Base-by-base conservation (phyloP, 2,329 filamentous ascomycete genomes). In the Cytospora chrysosperma region DNA sequence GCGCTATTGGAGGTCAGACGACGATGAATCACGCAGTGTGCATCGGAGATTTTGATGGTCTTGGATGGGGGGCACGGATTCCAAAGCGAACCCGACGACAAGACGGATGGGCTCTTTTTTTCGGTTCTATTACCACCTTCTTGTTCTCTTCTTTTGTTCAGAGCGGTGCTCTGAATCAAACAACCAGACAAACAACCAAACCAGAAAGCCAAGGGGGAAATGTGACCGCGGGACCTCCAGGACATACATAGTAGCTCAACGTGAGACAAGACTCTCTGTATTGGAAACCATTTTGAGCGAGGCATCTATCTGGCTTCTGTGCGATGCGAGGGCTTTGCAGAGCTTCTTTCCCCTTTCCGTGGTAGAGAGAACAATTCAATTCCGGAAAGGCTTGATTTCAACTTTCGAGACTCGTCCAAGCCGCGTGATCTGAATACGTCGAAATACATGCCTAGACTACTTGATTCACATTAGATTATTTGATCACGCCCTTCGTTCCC, bases 11-110 rank as follows among this genome's bases (percentile, higher is more conserved):
- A 10, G 15, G 15, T 32, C 65, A 68, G 71, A 9, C 53, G 67
- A 59, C 73, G 70, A n/a, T n/a, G 13, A 61, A 51, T 40, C 54
- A 40, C 47, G 43, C 43, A 27, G 24, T 56, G 53, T 62, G 27
- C 55, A 12, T 34, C 21, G 49, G 32, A 47, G 12, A 47, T 21
- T n/a, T 24, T 37, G 59, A 40, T 50, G 30, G 5, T 47, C 32
- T 51, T 47, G 27, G 27, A 28, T n/a, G 27, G 24, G 57, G 34
- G 8, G n/a, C n/a, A 21, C 27, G 21, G 27, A n/a, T n/a, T 47
- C 40, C 40, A 28, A 19, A 26, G 3, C 4, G 15, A 27, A 40
- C 10, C 21, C 21, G 10, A 52, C 28, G n/a, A n/a, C n/a, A 43
- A 32, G 43, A 15, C 26, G 43, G n/a, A 32, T 12, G 43, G 50